Base-by-base conservation (phyloP, 805 yeast genomes). In the Starmerella khaoyaiensis region DNA sequence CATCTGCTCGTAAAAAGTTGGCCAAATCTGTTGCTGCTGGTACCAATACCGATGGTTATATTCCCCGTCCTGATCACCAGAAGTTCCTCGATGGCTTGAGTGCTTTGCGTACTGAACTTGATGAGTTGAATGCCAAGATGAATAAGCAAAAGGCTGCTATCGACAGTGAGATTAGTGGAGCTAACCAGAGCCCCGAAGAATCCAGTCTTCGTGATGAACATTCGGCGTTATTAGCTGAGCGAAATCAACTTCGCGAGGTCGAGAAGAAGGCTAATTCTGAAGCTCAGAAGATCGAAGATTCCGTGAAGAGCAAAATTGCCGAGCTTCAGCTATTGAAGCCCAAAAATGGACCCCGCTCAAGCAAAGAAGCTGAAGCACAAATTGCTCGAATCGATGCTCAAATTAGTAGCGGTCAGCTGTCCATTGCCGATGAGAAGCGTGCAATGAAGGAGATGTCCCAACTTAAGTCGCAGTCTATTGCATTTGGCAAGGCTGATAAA, bases 351-450 rank as follows among this genome's bases (percentile, higher is more conserved):
- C 86, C 72, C 69, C 60, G 58, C 54, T 45, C 53, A 28, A 57
- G 51, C 21, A 63, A 61, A 33, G 67, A 63, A 37, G 50, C 59
- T 35, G 59, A 55, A 33, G 43, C 45, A 32, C 49, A 48, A 42
- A 50, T 61, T 40, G 41, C 42, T 36, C 31, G 51, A 42, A 71
- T 83, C 54, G 96, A 90, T 57, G 69, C 68, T 29, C 65, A 69
- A 48, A 76, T 90, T 44, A 81, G 79, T 39, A 62, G 79, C 35
- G 97, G 97, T 46, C 61, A 68, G 31, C 67, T 90, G 57, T 72
- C 81, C 51, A 73, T 90, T 54, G 96, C 84, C 37, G 94, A 87
- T 46, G 99, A 90, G 69, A 78, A 82, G 65, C 70, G 75, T 55
- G 62, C 68, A 47, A 74, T 90, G 49, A 80, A 80, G 63, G 97